phyloP scores from a whole-genome alignment of 78 protist species.

The Monosiga brevicollis region DNA sequence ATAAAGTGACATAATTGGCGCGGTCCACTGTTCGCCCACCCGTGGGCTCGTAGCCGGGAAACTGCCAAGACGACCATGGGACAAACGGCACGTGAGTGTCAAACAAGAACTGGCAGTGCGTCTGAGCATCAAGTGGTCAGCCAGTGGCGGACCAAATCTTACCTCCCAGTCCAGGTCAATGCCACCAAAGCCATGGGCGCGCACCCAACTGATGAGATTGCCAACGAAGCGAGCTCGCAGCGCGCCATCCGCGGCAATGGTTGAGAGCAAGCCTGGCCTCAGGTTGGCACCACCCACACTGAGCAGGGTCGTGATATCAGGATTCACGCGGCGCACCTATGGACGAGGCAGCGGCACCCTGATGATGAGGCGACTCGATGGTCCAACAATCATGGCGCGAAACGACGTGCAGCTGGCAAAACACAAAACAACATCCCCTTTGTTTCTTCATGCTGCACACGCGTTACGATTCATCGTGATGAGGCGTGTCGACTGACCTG shows the following conservation, averaged over 20 bases:
- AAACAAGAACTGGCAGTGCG: no score
- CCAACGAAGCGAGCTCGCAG: not conserved
- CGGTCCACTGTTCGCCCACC: not conserved
- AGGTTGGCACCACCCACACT: not conserved
- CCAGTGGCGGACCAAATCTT: no score
- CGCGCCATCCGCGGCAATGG: not conserved
- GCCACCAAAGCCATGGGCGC: constrained; percentile 1
- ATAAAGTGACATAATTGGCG: not conserved
- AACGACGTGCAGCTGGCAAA: no score
- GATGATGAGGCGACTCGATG: no score
- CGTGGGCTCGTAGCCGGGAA: not conserved
- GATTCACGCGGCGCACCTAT: constrained; percentile 3
- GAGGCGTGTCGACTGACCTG: not conserved
- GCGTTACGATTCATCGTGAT: no score
- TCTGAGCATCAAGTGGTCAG: no score
- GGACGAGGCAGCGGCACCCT: no score
- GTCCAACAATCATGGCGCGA: no score
- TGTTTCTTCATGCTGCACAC: no score
- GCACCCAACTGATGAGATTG: not conserved
- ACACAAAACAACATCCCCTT: no score
- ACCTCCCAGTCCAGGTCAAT: constrained; percentile 6
- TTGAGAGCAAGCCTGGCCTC: not conserved
- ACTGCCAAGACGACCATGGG: no score
- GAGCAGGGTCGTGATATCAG: not conserved
- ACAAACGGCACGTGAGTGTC: no score